Conservation (phyloP, 2,329 filamentous ascomycete genomes). For the Beauveria sp. region DNA sequence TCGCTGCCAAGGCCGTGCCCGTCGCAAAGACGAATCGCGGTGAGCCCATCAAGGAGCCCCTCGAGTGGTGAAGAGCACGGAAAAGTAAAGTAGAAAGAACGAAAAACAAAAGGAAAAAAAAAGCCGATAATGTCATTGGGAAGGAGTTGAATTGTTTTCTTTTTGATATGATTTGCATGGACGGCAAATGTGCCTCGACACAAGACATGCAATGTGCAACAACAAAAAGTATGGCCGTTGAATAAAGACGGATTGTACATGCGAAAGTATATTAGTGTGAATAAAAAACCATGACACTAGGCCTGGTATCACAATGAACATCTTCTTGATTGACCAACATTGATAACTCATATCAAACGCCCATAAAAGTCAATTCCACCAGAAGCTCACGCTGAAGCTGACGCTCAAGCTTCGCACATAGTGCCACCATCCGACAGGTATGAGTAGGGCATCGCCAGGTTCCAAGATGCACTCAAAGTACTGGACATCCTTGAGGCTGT, state of each 20-base stretch:
- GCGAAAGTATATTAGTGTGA: neutral
- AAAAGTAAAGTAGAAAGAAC: too few species aligned
- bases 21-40: conserved; percentile 87
- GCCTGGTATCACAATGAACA: neutral
- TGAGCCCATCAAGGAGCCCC: conserved; percentile 72
- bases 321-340: neutral
- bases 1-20: conserved; percentile 53
- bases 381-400: conserved; percentile 94
- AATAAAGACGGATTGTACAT: neutral
- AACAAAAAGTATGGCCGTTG: neutral
- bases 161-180: neutral
- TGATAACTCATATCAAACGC: neutral
- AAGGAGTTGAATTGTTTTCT: conserved; percentile 2
- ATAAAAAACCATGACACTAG: neutral
- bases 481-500: conserved; percentile 47
- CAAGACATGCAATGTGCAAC: neutral
- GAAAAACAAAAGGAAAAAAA: neutral
- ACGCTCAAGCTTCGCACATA: conserved; percentile 80
- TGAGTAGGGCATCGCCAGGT: conserved; percentile 78
- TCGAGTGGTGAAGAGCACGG: conserved; percentile 63
- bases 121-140: conserved; percentile 2
- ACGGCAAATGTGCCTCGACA: neutral
- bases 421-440: conserved; percentile 97
- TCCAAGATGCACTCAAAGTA: conserved; percentile 66
- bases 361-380: conserved; percentile 61